These are phyloP conservation scores for Trametes versicolor DNA, from an alignment of 1,284 basidiomycete genomes.

Conservation along the genomic window DNA sequence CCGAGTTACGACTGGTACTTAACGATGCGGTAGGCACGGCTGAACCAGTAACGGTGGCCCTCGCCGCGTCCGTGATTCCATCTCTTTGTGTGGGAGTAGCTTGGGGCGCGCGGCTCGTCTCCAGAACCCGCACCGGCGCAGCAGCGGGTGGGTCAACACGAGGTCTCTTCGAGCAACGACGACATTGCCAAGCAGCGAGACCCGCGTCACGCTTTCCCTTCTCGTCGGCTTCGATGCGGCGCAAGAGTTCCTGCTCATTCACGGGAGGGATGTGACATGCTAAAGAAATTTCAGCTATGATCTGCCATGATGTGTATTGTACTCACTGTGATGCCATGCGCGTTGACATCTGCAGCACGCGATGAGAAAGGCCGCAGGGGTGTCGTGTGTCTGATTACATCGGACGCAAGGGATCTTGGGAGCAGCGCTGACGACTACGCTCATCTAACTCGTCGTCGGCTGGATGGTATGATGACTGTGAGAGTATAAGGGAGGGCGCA, in stretches of 20 bases:
- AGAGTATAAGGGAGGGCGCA: too few relatives aligned
- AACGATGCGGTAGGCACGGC: background rate
- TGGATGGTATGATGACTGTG: background rate
- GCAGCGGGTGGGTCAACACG: slow-evolving; percentile 8
- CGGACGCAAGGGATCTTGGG: slow-evolving; percentile 24
- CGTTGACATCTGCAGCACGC: slow-evolving; percentile 35
- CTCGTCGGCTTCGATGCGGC: slow-evolving; percentile 25
- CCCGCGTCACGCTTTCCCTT: slow-evolving; percentile 24
- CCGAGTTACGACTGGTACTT: background rate
- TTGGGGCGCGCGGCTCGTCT: background rate
- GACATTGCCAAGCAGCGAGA: slow-evolving; percentile 28
- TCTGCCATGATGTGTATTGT: too few relatives aligned
- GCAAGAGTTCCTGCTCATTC: slow-evolving; percentile 26
- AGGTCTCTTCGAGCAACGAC: slow-evolving; percentile 25
- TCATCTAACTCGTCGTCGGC: too few relatives aligned
- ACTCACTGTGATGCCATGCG: slow-evolving; percentile 38
- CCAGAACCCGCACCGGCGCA: background rate
- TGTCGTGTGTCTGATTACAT: slow-evolving; percentile 30
- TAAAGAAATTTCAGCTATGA: background rate
- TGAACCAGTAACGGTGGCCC: background rate
- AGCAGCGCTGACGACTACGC: background rate
- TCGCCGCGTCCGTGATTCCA: background rate
- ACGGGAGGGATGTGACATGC: slow-evolving; percentile 38
- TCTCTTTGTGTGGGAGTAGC: background rate
- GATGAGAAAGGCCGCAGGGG: slow-evolving; percentile 32